Evolutionary conservation across 495 filamentous ascomycete species (phyloP), one percentile per base, ranked within the genome.

Genomic region (Xylaria nigripes): DNA sequence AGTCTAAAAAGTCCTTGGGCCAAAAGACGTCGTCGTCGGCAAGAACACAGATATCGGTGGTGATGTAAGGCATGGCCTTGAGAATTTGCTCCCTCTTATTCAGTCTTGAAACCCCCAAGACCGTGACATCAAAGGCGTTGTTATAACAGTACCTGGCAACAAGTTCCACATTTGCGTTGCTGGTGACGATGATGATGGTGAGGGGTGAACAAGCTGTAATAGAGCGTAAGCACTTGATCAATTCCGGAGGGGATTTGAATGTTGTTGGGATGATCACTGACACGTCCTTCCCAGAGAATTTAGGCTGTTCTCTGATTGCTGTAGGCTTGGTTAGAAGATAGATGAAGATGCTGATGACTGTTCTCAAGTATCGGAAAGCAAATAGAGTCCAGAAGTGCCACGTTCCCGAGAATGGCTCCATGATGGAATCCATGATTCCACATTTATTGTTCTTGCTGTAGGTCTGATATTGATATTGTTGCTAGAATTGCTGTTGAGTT

Each of bases 21-120:
- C 89, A 92, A 57, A 81, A 84, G 48, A 95, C 89, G 65, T 95
- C 89, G 70, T 93, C 89, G 64, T 95, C 89, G 22, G 86, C 86
- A 64, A 95, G 85, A 46, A 95, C 71, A 12, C 85, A 91, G 58
- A 93, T 85, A 12, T 78, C 65, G 0, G 88, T 91, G 45, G 65
- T 69, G 27, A 93, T 86, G 55, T 86, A 79, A 19, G 87, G 87
- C 45, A 95, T 85, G 1, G 87, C 88, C 53, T 81, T 77, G 53
- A 85, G 86, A 69, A 95, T 87, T 68, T 95, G 89, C 27, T 84
- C 81, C 15, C 89, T 82, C 69, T 95, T 94, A 69, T 95, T 93
- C 13, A 54, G 18, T 13, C 83, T 84, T 58, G 42, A 25, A 12
- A 53, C 43, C 6, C 50, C 50, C 0, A 53, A 12, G 12, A 46